Base-by-base conservation (phyloP, 2,329 filamentous ascomycete genomes). In the Colletotrichum siamense region DNA sequence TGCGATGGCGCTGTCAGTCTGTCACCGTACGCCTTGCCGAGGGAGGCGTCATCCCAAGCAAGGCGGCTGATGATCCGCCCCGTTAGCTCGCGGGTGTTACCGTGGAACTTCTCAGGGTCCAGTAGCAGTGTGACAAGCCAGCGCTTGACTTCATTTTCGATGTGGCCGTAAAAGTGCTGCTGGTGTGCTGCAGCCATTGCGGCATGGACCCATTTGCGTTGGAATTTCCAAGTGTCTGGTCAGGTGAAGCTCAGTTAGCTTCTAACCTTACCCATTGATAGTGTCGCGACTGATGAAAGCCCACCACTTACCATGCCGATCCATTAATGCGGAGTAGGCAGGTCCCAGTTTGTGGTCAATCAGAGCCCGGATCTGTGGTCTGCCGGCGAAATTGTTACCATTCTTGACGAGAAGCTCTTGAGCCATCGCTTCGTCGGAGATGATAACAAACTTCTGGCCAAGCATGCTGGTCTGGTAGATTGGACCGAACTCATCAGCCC, bases 161-260 rank as follows among this genome's bases (percentile, higher is more conserved):
- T 85, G 78, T 89, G 87, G 5, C 88, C 88, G 78, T 88, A 88
- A 79, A 89, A 90, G 77, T 85, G 84, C 8, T 82, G 75, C 61
- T 84, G 82, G 63, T 85, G 82, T 34, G 84, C 84, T 15, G 84
- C 82, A n/a, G 82, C 82, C 86, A 88, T 87, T 78, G 88, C 88
- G 10, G 88, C 86, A 76, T 90, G 88, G 15, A 88, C 85, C 88
- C 88, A 90, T 81, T 89, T 89, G 26, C 88, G 85, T 78, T 90
- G 88, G 8, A 82, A 82, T 44, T 84, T 87, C 88, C 88, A 90
- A 57, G 81, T 86, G 30, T 89, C 88, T 89, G 71, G 2, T 5
- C 12, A 44, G 8, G 13, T 32, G 32, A 22, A 8, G 4, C n/a
- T 66, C 16, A 24, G 24, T 18, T 3, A 49, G 44, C 6, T 49